These are phyloP conservation scores for Thelonectria discophora DNA, from an alignment of 2,329 filamentous ascomycete genomes.

Conservation along the genomic window DNA sequence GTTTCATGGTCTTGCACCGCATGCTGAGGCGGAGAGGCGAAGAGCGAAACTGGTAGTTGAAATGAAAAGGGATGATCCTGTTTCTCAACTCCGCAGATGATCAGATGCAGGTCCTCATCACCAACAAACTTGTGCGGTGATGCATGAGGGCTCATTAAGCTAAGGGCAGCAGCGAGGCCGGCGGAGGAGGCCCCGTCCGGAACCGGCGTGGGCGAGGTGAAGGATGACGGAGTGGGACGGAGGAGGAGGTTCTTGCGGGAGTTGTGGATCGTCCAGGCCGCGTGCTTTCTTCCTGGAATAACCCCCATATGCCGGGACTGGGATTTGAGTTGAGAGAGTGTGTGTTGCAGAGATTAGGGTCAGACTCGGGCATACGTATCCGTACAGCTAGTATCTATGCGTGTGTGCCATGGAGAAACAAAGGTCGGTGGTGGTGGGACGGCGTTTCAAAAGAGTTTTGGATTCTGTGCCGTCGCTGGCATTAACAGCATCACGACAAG, in stretches of 20 bases:
- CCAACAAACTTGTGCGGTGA: neutral
- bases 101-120: slow-evolving; percentile 7
- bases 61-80: slow-evolving; percentile 19
- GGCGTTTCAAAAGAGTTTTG: slow-evolving; percentile 19
- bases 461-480: neutral
- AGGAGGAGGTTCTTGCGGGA: no score
- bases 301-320: no score
- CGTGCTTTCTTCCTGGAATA: no score
- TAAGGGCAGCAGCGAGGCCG: neutral
- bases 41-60: slow-evolving; percentile 10
- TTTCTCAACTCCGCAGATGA: slow-evolving; percentile 11
- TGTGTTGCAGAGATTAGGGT: slow-evolving; percentile 23
- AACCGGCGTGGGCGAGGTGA: neutral
- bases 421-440: neutral
- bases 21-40: slow-evolving; percentile 2
- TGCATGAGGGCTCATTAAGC: neutral
- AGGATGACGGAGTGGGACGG: neutral
- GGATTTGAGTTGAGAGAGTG: slow-evolving; percentile 11
- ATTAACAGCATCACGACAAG: neutral
- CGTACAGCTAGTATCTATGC: no score
- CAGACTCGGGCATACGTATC: neutral
- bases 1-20: neutral
- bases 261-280: no score
- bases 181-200: neutral
- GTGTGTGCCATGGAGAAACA: no score